Evolutionary conservation across 2,329 filamentous ascomycete genomes (phyloP), one percentile per base, ranked within the genome.

Genomic region (Westerdykella ornata): DNA sequence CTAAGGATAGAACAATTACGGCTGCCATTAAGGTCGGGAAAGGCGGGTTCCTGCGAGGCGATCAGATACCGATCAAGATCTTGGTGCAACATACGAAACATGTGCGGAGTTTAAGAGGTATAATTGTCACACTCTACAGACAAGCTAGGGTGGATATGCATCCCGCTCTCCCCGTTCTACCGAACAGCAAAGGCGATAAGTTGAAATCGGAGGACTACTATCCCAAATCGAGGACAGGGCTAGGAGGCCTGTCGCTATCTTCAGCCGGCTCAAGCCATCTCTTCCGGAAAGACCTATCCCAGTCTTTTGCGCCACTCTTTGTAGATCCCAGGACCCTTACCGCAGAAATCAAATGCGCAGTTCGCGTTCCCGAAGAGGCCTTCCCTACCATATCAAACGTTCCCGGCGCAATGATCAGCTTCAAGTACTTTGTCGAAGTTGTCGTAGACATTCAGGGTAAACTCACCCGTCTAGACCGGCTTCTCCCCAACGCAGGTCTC

Each of bases 241-340:
- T 96, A 6, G 86, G 85, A 13, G 89, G 89, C 0, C 72, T 97
- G 19, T 94, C 89, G 1, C 73, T 97, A 31, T 87, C 86, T 1
- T 92, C 88, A 1, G 85, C 85, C 5, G 84, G 87, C 29, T 89
- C 88, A 2, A 90, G 82, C 60, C 92, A 89, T 63, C 78, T 92
- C n/a, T 97, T 96, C 62, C 84, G 92, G 40, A 97, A 97, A 63
- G 92, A 98, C 62, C 71, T 98, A 3, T 84, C 86, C 4, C 92
- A 98, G 63, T 83, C 85, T 1, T 88, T 94, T 42, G 84, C 85
- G 15, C 89, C 92, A 4, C 73, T 98, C 35, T 87, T 96, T 41
- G 82, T 97, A 40, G 84, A 97, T 57, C 90, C 89, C 0, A 71
- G 66, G 18, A 88, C 82, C 1, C 73, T 96, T 51, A 84, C 81